phyloP scores from a whole-genome alignment of 2,329 filamentous ascomycete genomes.

The Epichloe hybrida region DNA sequence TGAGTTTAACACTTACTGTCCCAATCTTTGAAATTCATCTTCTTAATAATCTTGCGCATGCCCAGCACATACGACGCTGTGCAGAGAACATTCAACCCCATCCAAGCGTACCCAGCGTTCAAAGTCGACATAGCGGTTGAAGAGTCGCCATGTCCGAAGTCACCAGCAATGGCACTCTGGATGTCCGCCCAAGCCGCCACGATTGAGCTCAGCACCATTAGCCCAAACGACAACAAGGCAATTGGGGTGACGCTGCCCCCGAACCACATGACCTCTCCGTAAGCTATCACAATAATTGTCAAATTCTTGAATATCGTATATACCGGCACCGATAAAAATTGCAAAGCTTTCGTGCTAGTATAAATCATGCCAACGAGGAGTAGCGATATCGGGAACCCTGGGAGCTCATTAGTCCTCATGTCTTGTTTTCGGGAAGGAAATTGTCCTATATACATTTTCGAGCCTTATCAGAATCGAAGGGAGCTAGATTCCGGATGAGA shows the following conservation, averaged over 20 bases:
- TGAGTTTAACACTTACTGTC: slow-evolving; percentile 60
- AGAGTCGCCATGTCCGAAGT: slow-evolving; percentile 42
- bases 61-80: slow-evolving; percentile 77
- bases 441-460: slow-evolving; percentile 60
- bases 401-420: neutral
- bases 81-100: slow-evolving; percentile 93
- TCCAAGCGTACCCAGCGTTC: slow-evolving; percentile 94
- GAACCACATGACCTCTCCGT: slow-evolving; percentile 97
- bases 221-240: slow-evolving; percentile 80
- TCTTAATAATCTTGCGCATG: slow-evolving; percentile 98
- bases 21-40: slow-evolving; percentile 99
- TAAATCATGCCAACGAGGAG: slow-evolving; percentile 99
- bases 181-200: slow-evolving; percentile 97
- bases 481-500: slow-evolving; percentile 67
- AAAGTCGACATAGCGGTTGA: slow-evolving; percentile 72
- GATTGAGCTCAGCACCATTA: slow-evolving; percentile 92
- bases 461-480: slow-evolving; percentile 77
- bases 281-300: slow-evolving; percentile 96
- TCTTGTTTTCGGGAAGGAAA: no score
- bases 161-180: slow-evolving; percentile 61
- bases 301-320: slow-evolving; percentile 99
- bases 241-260: slow-evolving; percentile 81
- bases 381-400: slow-evolving; percentile 92
- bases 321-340: slow-evolving; percentile 92
- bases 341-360: slow-evolving; percentile 87